Conservation (phyloP, 176 grass and related monocot genomes). For the Elaeis guineensis region DNA sequence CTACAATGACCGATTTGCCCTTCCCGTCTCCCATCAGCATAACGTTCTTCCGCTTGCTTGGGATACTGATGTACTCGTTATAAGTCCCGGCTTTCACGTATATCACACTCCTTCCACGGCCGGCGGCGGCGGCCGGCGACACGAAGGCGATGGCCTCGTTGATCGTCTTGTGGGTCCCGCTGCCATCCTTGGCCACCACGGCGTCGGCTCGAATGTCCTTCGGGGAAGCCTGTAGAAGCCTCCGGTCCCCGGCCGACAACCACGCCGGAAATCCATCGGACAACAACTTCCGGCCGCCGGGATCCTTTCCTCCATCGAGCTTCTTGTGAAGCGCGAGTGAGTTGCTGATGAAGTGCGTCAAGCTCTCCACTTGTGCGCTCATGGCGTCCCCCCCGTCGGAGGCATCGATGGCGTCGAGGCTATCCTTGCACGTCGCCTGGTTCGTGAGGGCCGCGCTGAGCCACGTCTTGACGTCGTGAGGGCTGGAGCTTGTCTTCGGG, state of each 20-base stretch:
- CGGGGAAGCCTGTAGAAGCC: constrained; percentile 35
- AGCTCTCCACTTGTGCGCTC: constrained; percentile 22
- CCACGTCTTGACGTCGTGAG: constrained; percentile 54
- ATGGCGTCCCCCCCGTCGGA: constrained; percentile 24
- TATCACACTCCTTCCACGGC: constrained; percentile 43
- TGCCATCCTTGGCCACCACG: constrained; percentile 66
- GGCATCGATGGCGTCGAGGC: constrained; percentile 28
- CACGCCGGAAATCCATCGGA: constrained; percentile 35
- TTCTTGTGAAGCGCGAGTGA: constrained; percentile 55
- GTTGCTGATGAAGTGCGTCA: constrained; percentile 56
- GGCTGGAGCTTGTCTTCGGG: not conserved
- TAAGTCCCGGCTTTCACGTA: constrained; percentile 76
- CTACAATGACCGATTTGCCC: constrained; percentile 65
- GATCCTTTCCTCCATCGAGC: not conserved
- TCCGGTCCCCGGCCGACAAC: constrained; percentile 35
- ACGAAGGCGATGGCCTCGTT: constrained; percentile 56
- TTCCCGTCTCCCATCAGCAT: constrained; percentile 84
- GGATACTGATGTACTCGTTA: constrained; percentile 52
- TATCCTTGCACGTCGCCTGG: constrained; percentile 74
- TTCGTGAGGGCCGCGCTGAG: constrained; percentile 87
- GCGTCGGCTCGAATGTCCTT: constrained; percentile 40
- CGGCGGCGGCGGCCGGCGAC: not conserved
- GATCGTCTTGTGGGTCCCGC: constrained; percentile 66
- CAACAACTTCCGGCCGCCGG: constrained; percentile 1
- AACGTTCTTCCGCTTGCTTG: constrained; percentile 41